Base-by-base conservation (phyloP, 495 filamentous ascomycete species). In the Penicillium bialowiezense region DNA sequence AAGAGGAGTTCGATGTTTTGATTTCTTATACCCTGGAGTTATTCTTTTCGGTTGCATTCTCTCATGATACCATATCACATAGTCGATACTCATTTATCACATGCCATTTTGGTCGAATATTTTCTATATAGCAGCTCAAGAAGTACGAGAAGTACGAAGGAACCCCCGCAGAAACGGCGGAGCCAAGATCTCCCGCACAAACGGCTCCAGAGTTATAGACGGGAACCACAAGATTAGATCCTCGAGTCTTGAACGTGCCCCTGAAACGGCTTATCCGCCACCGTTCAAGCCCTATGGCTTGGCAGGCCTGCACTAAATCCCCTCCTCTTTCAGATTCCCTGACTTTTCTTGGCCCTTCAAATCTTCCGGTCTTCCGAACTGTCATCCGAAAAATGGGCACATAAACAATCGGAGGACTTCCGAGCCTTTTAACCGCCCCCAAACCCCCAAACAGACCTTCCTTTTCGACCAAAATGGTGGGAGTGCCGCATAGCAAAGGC, bases 1-100 rank as follows among this genome's bases (percentile, higher is more conserved):
- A 78, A 81, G 64, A 63, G 70, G 57, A 80, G 77, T 64, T 71
- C 74, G 18, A 75, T 80, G 63, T 79, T 78, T 60, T 81, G 59
- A 71, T 55, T 39, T 35, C 21, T 26, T 54, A 56, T 60, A 62
- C 52, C 55, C 59, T 52, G 24, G 26, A 26, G 23, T 49, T 50
- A 44, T 44, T 40, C 13, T 43, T 37, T 13, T n/a, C 7, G 1
- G 6, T 36, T 36, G 4, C 14, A 17, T 15, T 7, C 10, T 18
- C 10, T 9, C 32, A 34, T 36, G 34, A 36, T 18, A 32, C 29
- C 34, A 36, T 36, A 17, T 17, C 0, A 9, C n/a, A 36, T 36
- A 34, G n/a, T n/a, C n/a, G n/a, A n/a, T n/a, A n/a, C n/a, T n/a
- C n/a, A n/a, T n/a, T n/a, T n/a, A n/a, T n/a, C n/a, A n/a, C n/a